Conservation (phyloP, 2,329 filamentous ascomycete genomes). For the Verticillium longisporum region DNA sequence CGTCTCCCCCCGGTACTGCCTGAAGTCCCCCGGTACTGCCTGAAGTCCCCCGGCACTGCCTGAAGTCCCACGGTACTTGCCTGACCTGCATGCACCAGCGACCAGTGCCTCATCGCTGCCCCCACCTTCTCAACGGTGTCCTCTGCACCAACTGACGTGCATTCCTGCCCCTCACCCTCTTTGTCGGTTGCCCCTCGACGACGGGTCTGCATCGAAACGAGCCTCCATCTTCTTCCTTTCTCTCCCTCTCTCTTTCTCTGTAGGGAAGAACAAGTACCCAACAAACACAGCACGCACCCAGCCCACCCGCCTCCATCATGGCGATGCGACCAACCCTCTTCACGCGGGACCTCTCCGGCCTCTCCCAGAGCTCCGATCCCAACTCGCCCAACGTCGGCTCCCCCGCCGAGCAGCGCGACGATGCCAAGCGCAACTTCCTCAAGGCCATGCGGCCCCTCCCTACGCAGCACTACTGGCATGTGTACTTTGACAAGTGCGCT, state of each 20-base stretch:
- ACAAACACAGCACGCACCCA: no score
- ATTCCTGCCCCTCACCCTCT: not conserved
- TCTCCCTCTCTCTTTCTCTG: not conserved
- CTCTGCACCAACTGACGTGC: not conserved
- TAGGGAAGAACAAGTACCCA: no score
- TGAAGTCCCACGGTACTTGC: not conserved
- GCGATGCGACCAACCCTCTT: slow-evolving; percentile 50
- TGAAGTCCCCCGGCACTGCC: no score
- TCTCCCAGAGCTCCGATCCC: slow-evolving; percentile 48
- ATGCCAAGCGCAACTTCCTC: slow-evolving; percentile 78
- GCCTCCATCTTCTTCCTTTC: not conserved
- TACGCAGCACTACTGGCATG: slow-evolving; percentile 74
- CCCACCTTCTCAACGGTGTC: not conserved
- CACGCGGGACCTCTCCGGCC: slow-evolving; percentile 55
- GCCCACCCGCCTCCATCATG: slow-evolving; percentile 33
- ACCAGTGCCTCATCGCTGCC: not conserved
- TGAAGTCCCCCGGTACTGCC: no score
- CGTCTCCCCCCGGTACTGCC: no score
- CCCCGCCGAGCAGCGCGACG: slow-evolving; percentile 66
- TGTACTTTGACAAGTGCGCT: slow-evolving; percentile 57
- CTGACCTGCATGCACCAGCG: not conserved
- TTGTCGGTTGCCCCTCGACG: not conserved
- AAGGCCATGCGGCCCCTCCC: slow-evolving; percentile 66
- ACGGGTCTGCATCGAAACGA: not conserved
- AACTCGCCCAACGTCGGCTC: slow-evolving; percentile 54